Base-by-base conservation (phyloP, 2,329 filamentous ascomycete species). In the Trichoderma polysporum region DNA sequence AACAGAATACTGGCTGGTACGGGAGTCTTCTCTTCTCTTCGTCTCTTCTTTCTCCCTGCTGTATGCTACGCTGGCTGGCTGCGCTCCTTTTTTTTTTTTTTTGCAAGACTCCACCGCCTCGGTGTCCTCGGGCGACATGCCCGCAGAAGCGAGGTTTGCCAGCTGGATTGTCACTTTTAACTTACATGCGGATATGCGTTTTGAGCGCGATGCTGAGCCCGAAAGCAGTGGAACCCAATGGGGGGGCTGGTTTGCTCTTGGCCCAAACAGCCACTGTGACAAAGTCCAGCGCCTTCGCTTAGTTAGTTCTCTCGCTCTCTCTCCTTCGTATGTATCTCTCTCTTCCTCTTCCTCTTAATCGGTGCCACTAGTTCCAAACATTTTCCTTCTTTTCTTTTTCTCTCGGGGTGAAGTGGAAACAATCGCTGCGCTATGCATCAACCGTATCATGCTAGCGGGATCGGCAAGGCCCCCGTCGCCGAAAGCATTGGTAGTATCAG, bases 191-290 rank as follows among this genome's bases (percentile, higher is more conserved):
- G 47, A 52, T 53, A 62, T 53, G 33, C 45, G 33, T 19, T n/a
- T 41, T 62, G 59, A 62, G 59, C 59, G 59, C 59, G 59, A 27
- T 49, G 59, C 49, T 62, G 47, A 62, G 59, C 59, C 59, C n/a
- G 47, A 62, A 59, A 41, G 59, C 59, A 33, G 59, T 62, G 59
- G 59, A 53, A 62, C 59, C 59, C 35, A 62, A 62, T 53, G 33
- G n/a, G 41, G 57, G 56, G 57, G 10, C 39, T 41, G 35, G 29
- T 49, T 45, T 52, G 10, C 22, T 50, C 50, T 53, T 53, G 50
- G 52, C 52, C 31, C 29, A 35, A 54, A 54, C 31, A 35, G 52
- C 52, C 29, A 54, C 52, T n/a, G 52, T 19, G 52, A 54, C 52
- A 19, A 45, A 4, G 52, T 54, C 19, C 52, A 35, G 19, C 31